phyloP scores from a whole-genome alignment of 1,139 yeast genomes.

The Saccharomyces pastorianus region DNA sequence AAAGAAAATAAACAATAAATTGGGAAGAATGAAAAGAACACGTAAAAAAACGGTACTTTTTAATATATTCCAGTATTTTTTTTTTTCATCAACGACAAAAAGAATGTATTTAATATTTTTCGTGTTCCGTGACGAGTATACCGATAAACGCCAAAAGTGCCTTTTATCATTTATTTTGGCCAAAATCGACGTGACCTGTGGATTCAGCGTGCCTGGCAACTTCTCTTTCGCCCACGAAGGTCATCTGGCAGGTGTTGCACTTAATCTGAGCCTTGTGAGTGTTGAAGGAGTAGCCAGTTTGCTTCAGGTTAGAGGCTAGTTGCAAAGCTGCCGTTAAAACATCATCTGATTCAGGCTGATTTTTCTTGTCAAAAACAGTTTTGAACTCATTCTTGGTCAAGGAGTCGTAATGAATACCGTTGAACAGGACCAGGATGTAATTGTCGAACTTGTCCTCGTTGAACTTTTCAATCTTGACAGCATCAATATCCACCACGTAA shows the following conservation, averaged over 20 bases:
- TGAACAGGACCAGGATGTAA: slow-evolving; percentile 52
- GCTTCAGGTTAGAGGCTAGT: slow-evolving; percentile 42
- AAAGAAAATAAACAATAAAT: background rate
- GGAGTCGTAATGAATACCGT: slow-evolving; percentile 73
- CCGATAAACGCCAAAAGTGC: background rate
- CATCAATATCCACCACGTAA: slow-evolving; percentile 61
- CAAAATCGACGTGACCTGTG: slow-evolving; percentile 59
- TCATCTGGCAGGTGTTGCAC: slow-evolving; percentile 49
- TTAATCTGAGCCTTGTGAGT: slow-evolving; percentile 52
- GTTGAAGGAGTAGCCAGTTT: slow-evolving; percentile 56
- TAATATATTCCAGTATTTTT: background rate
- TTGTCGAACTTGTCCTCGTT: slow-evolving; percentile 36
- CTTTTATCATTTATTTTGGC: slow-evolving; percentile 35
- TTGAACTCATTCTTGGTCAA: slow-evolving; percentile 28
- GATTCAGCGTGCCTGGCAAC: slow-evolving; percentile 59
- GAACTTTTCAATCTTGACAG: slow-evolving; percentile 52
- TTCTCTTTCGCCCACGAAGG: slow-evolving; percentile 56
- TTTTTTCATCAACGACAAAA: slow-evolving; percentile 3
- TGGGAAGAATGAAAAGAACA: background rate
- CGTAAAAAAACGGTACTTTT: background rate
- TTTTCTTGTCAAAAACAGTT: slow-evolving; percentile 33
- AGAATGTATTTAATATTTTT: slow-evolving; percentile 2
- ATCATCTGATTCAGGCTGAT: slow-evolving; percentile 26
- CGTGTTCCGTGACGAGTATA: slow-evolving; percentile 1
- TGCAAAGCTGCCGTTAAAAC: slow-evolving; percentile 36